Base-by-base conservation (phyloP, 495 filamentous ascomycete species). In the Cairneyella variabilis region DNA sequence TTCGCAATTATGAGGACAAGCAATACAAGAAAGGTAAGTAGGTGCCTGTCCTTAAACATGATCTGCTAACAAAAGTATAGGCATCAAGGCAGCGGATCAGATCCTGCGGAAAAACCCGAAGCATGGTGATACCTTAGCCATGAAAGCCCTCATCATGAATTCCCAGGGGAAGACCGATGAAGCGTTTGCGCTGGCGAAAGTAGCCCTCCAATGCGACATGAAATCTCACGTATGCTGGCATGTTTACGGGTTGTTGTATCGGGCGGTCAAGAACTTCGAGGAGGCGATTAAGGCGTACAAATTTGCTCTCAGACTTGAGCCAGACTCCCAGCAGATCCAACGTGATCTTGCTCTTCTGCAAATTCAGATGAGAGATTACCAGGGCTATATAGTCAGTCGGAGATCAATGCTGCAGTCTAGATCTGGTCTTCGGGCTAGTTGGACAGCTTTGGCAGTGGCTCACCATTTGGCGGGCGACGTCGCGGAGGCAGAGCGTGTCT, bases 191-290 rank as follows among this genome's bases (percentile, higher is more conserved):
- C 77, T 99, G 48, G 92, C 88, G 57, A 97, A 96, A 73, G 79
- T 88, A 51, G 93, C 93, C 41, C 76, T 99, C 39, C 87, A 82
- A 43, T 88, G 91, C 56, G 91, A 97, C 62, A 97, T 97, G 91
- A 96, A 91, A 71, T 96, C 91, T 56, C 95, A 97, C 69, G 90
- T 97, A 60, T 97, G 91, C 74, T 99, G 93, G 93, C 93, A 99
- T 69, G 95, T 99, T 32, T 97, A 97, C 63, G 93, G 93, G n/a
- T 72, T 99, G 53, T 78, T 99, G 34, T 97, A 91, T 68, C 83
- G 92, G 25, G 83, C 89, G 22, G 82, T 84, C 60, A 97, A 97
- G 79, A 97, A 97, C 73, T 97, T 91, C 54, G 92, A 96, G 69
- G 93, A 97, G 71, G 91, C 95, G 5, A 96, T 97, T 72, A 97